Base-by-base conservation (phyloP, 2,329 filamentous ascomycete genomes). In the Diaporthe aspalathi region DNA sequence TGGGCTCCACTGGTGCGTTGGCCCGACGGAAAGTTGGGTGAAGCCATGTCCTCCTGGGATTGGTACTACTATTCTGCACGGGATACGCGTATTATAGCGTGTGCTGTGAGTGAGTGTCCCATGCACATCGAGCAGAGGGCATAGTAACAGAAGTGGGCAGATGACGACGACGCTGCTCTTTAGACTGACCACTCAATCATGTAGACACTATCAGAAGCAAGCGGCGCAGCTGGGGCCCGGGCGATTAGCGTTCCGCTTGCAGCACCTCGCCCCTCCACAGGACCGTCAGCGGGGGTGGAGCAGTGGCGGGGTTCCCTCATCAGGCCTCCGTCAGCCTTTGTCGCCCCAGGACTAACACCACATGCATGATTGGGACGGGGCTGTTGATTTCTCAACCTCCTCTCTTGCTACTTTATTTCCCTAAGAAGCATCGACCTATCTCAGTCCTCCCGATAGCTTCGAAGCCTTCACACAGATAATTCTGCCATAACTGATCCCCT, bases 301-400 rank as follows among this genome's bases (percentile, higher is more conserved):
- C 60, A 65, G 60, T 65, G 29, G 60, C 45, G 60, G 60, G 60
- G 60, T 65, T 50, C 43, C 32, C 50, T 20, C 60, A 50, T 49
- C 60, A 65, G 60, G 60, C 60, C 60, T 65, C 45, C 60, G 60
- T 65, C 60, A 65, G 60, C 60, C n/a, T 65, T 65, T 65, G 60
- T 65, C 45, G 60, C 60, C 35, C 27, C 60, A 45, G 5, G 45
- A 65, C 60, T 65, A 38, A 65, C 60, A 65, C 60, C 60, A 65
- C 60, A 65, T 65, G 60, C n/a, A 65, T 65, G n/a, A n/a, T 49
- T 49, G 60, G 50, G 22, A 38, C 5, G 12, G 60, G 22, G 20
- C 35, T 12, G 60, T 38, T 32, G 60, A n/a, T 38, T 9, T 47
- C 43, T 65, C 24, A 50, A 12, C 27, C 27, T 9, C 20, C 8